Conservation (phyloP, 192 early-diverging fungal species). For the Gigaspora rosea region DNA sequence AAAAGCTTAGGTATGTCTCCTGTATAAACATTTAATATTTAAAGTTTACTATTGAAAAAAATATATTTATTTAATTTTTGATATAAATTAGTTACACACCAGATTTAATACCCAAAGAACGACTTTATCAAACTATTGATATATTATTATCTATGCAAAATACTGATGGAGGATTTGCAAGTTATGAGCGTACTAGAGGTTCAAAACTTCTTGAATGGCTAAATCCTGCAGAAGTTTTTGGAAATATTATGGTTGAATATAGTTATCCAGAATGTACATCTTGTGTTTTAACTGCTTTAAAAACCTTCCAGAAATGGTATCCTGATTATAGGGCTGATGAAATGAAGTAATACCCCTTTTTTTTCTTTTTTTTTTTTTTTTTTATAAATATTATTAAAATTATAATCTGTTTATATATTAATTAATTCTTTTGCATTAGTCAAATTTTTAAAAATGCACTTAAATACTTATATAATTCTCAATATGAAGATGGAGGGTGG, state of each 20-base stretch:
- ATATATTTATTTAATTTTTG: too few relatives aligned
- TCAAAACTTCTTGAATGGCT: conserved; percentile 79
- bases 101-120: conserved; percentile 64
- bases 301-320: conserved; percentile 70
- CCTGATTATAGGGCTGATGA: conserved; percentile 82
- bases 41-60: neutral
- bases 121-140: conserved; percentile 87
- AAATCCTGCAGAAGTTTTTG: conserved; percentile 98
- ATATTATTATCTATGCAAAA: conserved; percentile 94
- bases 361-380: conserved; percentile 28
- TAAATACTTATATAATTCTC: conserved; percentile 72
- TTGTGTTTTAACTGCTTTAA: conserved; percentile 83
- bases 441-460: conserved; percentile 54
- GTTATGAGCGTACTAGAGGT: conserved; percentile 86
- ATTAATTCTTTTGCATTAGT: neutral
- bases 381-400: neutral
- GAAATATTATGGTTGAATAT: conserved; percentile 97
- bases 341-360: conserved; percentile 64
- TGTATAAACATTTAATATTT: neutral
- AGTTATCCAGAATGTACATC: conserved; percentile 97
- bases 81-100: conserved; percentile 41
- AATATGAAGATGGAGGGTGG: conserved; percentile 87
- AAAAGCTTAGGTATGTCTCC: conserved; percentile 45
- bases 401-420: conserved; percentile 18
- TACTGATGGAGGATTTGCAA: conserved; percentile 86